Evolutionary conservation across 805 yeast species (phyloP).

Genomic region (Cyberlindnera sargentensis): DNA sequence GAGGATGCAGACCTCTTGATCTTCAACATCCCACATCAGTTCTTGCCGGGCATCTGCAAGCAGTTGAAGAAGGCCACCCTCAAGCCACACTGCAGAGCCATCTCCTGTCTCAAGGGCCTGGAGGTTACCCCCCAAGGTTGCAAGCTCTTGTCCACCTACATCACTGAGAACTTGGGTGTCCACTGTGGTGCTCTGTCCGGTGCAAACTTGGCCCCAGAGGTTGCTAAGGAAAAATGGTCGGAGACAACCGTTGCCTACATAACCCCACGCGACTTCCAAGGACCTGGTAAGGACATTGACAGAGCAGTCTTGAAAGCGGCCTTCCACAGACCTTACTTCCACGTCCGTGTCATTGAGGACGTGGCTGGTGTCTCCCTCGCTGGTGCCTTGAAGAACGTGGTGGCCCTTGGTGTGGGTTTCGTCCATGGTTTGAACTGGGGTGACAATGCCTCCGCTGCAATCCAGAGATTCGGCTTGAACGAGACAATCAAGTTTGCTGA

Average conservation of each 20-base stretch:
- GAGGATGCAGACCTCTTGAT: conserved; percentile 78
- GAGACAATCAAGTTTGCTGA: conserved; percentile 86
- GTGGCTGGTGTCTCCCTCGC: conserved; percentile 95
- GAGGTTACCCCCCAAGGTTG: conserved; percentile 84
- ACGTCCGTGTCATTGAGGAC: conserved; percentile 85
- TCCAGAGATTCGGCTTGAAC: conserved; percentile 90
- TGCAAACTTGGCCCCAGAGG: conserved; percentile 96
- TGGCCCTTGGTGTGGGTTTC: conserved; percentile 94
- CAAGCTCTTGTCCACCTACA: conserved; percentile 70
- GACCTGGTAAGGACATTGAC: conserved; percentile 49
- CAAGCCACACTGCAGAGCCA: conserved; percentile 67
- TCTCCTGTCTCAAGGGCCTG: conserved; percentile 87
- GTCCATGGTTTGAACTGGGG: conserved; percentile 99
- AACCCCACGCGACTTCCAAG: conserved; percentile 52
- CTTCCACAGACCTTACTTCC: conserved; percentile 98
- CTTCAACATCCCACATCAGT: conserved; percentile 97
- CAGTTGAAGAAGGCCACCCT: conserved; percentile 70
- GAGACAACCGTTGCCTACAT: conserved; percentile 96
- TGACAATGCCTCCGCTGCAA: conserved; percentile 95
- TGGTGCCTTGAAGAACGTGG: conserved; percentile 95
- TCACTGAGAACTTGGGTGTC: conserved; percentile 74
- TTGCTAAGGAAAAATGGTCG: conserved; percentile 92
- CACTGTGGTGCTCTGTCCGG: conserved; percentile 96
- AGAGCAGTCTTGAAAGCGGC: conserved; percentile 63
- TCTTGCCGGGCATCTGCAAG: conserved; percentile 66